Conservation (phyloP, 441 rosid genomes). For the Manihot esculenta region DNA sequence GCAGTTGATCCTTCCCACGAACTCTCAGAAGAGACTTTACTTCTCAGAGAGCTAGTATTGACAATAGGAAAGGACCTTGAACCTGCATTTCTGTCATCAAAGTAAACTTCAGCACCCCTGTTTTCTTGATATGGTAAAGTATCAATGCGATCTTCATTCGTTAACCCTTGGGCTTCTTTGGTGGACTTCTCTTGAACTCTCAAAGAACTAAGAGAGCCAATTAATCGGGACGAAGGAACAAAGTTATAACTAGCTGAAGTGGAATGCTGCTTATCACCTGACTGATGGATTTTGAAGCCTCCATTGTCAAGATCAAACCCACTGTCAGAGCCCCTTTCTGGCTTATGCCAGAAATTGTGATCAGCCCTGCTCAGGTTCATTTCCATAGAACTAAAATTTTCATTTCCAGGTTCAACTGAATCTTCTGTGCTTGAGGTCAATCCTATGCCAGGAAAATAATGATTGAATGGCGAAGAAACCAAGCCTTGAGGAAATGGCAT, state of each 20-base stretch:
- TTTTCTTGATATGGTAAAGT: constrained; percentile 47
- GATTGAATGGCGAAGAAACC: constrained; percentile 54
- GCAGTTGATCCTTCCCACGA: constrained; percentile 88
- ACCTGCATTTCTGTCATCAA: constrained; percentile 59
- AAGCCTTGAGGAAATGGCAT: constrained; percentile 68
- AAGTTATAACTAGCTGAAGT: constrained; percentile 48
- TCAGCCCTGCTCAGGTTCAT: constrained; percentile 49
- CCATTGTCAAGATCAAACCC: constrained; percentile 65
- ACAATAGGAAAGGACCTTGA: constrained; percentile 53
- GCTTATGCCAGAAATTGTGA: constrained; percentile 64
- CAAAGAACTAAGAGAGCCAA: constrained; percentile 42
- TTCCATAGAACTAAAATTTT: constrained; percentile 47
- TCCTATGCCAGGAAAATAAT: constrained; percentile 57
- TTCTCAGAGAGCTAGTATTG: constrained; percentile 61
- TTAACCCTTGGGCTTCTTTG: constrained; percentile 36
- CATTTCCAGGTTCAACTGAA: constrained; percentile 40
- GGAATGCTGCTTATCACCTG: constrained; percentile 57
- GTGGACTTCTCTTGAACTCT: constrained; percentile 43
- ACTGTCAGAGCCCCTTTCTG: constrained; percentile 47
- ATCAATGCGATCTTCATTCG: constrained; percentile 42
- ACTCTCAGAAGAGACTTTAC: constrained; percentile 85
- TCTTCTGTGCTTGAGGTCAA: constrained; percentile 57
- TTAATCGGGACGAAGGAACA: constrained; percentile 46
- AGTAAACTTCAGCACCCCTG: constrained; percentile 47
- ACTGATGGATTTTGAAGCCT: constrained; percentile 46